Evolutionary conservation across 2,329 filamentous ascomycete genomes (phyloP), one percentile per base, ranked within the genome.

Genomic region (Aspergillus fructus): DNA sequence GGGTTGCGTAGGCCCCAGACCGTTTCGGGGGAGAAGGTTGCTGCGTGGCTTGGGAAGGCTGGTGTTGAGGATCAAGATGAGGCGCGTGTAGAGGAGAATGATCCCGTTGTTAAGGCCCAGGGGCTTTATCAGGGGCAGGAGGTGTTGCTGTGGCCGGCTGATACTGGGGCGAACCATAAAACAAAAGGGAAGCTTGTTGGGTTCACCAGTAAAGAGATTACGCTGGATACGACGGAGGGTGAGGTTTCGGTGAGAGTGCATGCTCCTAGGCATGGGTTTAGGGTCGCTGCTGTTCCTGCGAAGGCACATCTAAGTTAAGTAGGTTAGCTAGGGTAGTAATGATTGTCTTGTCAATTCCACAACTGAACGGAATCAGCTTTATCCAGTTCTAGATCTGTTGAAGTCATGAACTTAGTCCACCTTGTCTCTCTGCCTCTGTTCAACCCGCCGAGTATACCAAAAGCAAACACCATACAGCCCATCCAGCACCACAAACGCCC

Each of bases 241-340:
- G 53, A 51, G 37, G 40, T 56, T 1, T 50, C 47, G 4, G 53
- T 56, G 21, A 40, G 53, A n/a, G 47, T 56, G 24, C 53, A 56
- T 46, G 53, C 53, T 15, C 53, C 53, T 5, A 56, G 53, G 19
- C 21, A 46, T 15, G 53, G 40, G 2, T 56, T 56, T 21, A 40
- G 19, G 3, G 40, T 56, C 15, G 40, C 27, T 46, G 47, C 53
- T 30, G 19, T 19, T 12, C 13, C 40, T 9, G 42, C 17, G 23
- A 46, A 46, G 21, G 42, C 42, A n/a, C 15, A 46, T 27, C 42
- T 21, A 4, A 21, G 21, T 21, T 21, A 21, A 21, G 19, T 19
- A 2, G 19, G 19, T 19, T 19, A 21, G 21, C 21, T 21, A 21
- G 21, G 3, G 21, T 21, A 21, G 21, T 21, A 21, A 21, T 21